phyloP scores from a whole-genome alignment of 2,329 filamentous ascomycete genomes.

The Colletotrichum gloeosporioides region DNA sequence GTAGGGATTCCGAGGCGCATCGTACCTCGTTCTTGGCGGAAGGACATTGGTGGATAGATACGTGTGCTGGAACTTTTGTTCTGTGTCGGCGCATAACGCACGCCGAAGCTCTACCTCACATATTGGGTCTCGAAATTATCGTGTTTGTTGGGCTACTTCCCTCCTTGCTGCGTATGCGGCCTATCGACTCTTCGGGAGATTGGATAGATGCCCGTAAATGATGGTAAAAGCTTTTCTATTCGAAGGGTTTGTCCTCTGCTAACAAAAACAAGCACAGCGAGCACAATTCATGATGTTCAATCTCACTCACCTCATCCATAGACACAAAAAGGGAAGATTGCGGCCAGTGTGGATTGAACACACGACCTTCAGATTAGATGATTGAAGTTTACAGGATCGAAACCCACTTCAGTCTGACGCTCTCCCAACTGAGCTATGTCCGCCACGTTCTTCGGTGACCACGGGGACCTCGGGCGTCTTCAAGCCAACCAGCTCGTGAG shows the following conservation, averaged over 20 bases:
- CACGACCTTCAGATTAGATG: background rate
- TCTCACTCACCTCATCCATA: no score
- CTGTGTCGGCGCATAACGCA: background rate
- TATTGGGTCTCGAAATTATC: background rate
- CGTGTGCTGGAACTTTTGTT: background rate
- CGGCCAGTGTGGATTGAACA: slow-evolving; percentile 17
- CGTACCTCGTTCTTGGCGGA: background rate
- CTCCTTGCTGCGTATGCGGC: background rate
- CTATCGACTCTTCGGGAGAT: background rate
- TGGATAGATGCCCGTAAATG: background rate
- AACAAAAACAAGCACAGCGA: background rate
- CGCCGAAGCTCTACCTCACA: background rate
- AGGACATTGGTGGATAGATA: background rate
- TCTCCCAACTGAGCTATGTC: slow-evolving; percentile 18
- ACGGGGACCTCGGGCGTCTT: accelerated
- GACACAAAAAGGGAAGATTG: background rate
- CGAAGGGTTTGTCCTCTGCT: background rate
- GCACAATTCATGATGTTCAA: no score
- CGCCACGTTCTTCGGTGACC: background rate
- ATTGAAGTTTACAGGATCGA: background rate
- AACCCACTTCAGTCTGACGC: slow-evolving; percentile 12
- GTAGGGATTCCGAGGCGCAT: background rate
- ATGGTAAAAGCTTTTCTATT: background rate
- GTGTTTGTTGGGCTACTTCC: background rate
- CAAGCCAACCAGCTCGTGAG: background rate